phyloP scores from a whole-genome alignment of 2,329 filamentous ascomycete species.

The Diaporthe vexans region DNA sequence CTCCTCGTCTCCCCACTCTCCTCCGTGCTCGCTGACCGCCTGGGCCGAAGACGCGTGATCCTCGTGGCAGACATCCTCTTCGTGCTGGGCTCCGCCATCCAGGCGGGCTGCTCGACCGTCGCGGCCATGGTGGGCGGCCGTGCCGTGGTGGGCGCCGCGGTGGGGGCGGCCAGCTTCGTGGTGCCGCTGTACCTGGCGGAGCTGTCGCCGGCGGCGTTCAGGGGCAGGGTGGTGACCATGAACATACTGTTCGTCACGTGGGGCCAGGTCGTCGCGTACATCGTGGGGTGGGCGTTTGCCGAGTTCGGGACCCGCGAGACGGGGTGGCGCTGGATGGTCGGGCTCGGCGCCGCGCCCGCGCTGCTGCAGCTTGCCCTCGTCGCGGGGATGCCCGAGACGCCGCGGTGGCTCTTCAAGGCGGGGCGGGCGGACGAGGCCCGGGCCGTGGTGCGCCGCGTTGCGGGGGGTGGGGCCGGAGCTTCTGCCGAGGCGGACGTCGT shows the following conservation, averaged over 20 bases:
- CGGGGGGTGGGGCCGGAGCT: slow-evolving; percentile 60
- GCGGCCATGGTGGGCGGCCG: slow-evolving; percentile 76
- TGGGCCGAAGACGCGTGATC: slow-evolving; percentile 74
- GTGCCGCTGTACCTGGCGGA: slow-evolving; percentile 92
- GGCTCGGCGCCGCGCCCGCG: slow-evolving; percentile 84
- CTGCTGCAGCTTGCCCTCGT: slow-evolving; percentile 78
- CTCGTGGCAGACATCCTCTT: slow-evolving; percentile 77
- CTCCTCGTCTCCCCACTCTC: slow-evolving; percentile 74
- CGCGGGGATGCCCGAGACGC: slow-evolving; percentile 85
- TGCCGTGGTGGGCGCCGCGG: slow-evolving; percentile 77
- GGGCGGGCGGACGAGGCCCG: slow-evolving; percentile 74
- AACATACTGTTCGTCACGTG: slow-evolving; percentile 87
- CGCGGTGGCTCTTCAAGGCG: slow-evolving; percentile 85
- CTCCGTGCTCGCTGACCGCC: slow-evolving; percentile 72
- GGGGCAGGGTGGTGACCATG: slow-evolving; percentile 86
- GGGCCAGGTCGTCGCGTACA: slow-evolving; percentile 90
- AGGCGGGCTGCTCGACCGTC: slow-evolving; percentile 72
- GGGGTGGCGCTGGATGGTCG: slow-evolving; percentile 94
- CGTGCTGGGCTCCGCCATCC: slow-evolving; percentile 74
- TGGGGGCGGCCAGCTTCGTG: slow-evolving; percentile 84
- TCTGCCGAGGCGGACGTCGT: slow-evolving; percentile 68
- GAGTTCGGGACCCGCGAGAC: slow-evolving; percentile 63
- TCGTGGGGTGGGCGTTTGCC: slow-evolving; percentile 83
- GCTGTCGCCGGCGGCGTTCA: slow-evolving; percentile 80
- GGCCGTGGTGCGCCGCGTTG: slow-evolving; percentile 74